Conservation (phyloP, 2,329 filamentous ascomycete genomes). For the Fusarium tuaranense region DNA sequence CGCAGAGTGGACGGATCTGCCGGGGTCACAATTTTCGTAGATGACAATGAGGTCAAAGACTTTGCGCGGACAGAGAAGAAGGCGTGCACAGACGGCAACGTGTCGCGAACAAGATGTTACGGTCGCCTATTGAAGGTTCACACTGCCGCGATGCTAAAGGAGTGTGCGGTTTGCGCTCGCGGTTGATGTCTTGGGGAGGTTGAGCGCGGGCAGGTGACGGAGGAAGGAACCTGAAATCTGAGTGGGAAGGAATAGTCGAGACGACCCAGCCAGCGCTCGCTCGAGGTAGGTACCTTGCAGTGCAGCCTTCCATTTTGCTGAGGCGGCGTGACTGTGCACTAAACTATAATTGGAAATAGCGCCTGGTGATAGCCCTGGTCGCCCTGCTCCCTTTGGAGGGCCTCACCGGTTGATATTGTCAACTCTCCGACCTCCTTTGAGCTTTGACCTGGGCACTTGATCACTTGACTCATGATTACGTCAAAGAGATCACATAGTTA, state of each 20-base stretch:
- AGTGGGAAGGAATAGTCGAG: slow-evolving; percentile 38
- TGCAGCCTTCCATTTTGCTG: slow-evolving; percentile 26
- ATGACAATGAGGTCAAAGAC: slow-evolving; percentile 20
- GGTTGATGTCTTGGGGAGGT: slow-evolving; percentile 29
- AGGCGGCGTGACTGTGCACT: slow-evolving; percentile 38
- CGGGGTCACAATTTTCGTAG: slow-evolving; percentile 38
- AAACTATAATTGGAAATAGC: slow-evolving; percentile 19
- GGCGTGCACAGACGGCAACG: slow-evolving; percentile 26
- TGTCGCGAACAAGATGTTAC: slow-evolving; percentile 27
- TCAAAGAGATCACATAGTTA: neutral
- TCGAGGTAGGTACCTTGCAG: slow-evolving; percentile 34
- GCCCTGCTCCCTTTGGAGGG: slow-evolving; percentile 19
- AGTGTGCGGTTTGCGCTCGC: slow-evolving; percentile 24
- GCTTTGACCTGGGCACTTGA: neutral
- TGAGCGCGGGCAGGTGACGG: slow-evolving; percentile 29
- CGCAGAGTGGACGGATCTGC: slow-evolving; percentile 18
- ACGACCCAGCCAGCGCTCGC: slow-evolving; percentile 28
- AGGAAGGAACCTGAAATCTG: slow-evolving; percentile 30
- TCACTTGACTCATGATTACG: slow-evolving; percentile 10
- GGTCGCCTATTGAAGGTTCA: slow-evolving; percentile 27
- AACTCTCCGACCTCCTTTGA: neutral
- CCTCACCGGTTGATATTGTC: neutral
- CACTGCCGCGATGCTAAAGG: slow-evolving; percentile 22
- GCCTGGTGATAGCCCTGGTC: slow-evolving; percentile 31
- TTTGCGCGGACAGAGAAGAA: slow-evolving; percentile 31